Base-by-base conservation (phyloP, 2,329 filamentous ascomycete genomes). In the Eurotiales sp. region DNA sequence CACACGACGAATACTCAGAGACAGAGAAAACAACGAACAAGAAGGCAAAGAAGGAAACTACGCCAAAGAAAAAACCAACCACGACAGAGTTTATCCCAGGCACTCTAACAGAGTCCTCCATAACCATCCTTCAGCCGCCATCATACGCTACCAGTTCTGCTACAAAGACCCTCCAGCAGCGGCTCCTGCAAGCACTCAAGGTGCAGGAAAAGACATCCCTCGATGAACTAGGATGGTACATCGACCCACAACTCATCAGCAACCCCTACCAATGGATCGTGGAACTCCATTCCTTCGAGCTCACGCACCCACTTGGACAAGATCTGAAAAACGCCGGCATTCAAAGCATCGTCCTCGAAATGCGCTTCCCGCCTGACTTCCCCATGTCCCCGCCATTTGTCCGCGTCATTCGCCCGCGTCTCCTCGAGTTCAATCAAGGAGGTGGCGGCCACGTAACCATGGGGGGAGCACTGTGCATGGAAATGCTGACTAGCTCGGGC, bases 241-340 rank as follows among this genome's bases (percentile, higher is more conserved):
- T 95, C 50, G 81, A 95, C 61, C 71, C 78, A 12, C 73, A 75
- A 5, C 79, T 81, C 45, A 74, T 91, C 32, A 79, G 73, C 19
- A 95, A 91, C 61, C 77, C 90, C 55, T 96, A 93, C 62, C 90
- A 95, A 62, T 95, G 90, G 90, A 90, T 95, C 53, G 84, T 95
- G 5, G 88, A 96, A 66, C 74, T 96, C 1, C 91, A 96, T 66
- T 88, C 85, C 39, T 95, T 96, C 61, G 85, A 90, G 21, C 57
- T 72, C 0, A 65, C 72, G 1, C 75, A 93, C 0, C 88, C 87
- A 1, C 74, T 96, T 1, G 84, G 87, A 0, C 64, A 79, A 48
- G 90, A 96, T 62, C 89, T 96, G 82, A 82, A 84, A 64, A 60
- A 65, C 2, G 75, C 73, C 1, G 76, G 75, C 0, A 59, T 86